These are phyloP conservation scores for Trichoderma aggressivum DNA, from an alignment of 2,329 filamentous ascomycete genomes.

Conservation along the genomic window DNA sequence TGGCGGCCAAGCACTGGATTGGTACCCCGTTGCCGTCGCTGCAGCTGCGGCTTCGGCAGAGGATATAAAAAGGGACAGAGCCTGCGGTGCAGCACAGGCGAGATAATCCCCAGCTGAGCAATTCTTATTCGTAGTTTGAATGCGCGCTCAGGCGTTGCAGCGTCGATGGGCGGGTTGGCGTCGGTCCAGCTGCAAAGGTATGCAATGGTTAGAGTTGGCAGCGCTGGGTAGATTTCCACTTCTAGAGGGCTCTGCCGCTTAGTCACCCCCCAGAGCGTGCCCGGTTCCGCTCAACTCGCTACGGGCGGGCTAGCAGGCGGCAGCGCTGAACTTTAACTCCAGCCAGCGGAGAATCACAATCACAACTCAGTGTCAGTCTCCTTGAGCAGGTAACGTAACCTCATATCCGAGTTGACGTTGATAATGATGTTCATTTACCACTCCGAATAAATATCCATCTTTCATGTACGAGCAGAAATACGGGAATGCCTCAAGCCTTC, in stretches of 20 bases:
- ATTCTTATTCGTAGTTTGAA: conserved; percentile 15
- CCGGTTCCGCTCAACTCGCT: background rate
- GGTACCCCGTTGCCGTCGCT: conserved; percentile 2
- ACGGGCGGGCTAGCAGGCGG: background rate
- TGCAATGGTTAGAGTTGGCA: conserved; percentile 40
- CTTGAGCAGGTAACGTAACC: background rate
- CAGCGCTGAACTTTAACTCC: conserved; percentile 6
- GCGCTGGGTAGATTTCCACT: conserved; percentile 31
- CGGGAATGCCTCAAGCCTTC: background rate
- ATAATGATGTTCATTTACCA: background rate
- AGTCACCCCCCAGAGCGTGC: conserved; percentile 6
- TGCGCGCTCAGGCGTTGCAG: conserved; percentile 18
- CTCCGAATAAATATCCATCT: background rate
- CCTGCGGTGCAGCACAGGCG: background rate
- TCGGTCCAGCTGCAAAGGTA: conserved; percentile 28
- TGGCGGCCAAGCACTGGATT: background rate
- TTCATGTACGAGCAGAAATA: background rate
- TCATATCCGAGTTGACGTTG: background rate
- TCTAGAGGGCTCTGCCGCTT: conserved; percentile 22
- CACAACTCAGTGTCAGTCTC: background rate
- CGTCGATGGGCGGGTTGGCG: conserved; percentile 17
- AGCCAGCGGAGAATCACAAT: background rate
- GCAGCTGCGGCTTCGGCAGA: conserved; percentile 9
- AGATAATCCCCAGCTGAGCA: background rate
- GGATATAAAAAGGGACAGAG: background rate